Conservation (phyloP, 225 moss, liverwort and hornwort species). For the Takakia lepidozioides region DNA sequence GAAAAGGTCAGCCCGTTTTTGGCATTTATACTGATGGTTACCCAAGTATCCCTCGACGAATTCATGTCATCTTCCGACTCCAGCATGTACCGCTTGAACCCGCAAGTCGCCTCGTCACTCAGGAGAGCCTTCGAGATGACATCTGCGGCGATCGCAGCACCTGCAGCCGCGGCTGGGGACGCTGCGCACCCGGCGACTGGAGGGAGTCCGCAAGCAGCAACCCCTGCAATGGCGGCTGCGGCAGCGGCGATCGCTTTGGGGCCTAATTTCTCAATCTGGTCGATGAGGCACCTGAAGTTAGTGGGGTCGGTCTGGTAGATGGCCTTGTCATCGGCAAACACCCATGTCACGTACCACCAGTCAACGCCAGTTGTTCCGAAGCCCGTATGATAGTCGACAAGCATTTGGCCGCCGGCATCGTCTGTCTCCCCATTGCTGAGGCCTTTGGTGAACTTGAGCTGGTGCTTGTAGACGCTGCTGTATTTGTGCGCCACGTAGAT, state of each 20-base stretch:
- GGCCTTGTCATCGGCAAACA: background rate
- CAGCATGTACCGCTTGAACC: background rate
- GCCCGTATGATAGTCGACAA: background rate
- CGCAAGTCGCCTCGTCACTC: background rate
- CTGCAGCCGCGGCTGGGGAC: background rate
- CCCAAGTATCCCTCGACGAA: background rate
- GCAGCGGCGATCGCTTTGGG: background rate
- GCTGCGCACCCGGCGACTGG: too few relatives aligned
- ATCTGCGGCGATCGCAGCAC: slow-evolving; percentile 1
- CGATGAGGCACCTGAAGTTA: background rate
- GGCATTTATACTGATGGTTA: background rate
- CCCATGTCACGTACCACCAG: background rate
- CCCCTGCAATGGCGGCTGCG: background rate
- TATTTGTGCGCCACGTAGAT: background rate
- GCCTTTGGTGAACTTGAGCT: background rate
- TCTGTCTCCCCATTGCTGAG: slow-evolving; percentile 2
- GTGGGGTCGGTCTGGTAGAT: background rate
- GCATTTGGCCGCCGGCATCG: background rate
- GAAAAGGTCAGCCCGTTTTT: background rate
- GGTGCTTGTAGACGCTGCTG: background rate
- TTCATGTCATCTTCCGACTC: background rate
- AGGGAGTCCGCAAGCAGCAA: background rate
- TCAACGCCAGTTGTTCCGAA: background rate
- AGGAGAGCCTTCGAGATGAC: background rate
- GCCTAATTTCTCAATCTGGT: background rate